Conservation (phyloP, 2,329 filamentous ascomycete genomes). For the Polychaeton citri region DNA sequence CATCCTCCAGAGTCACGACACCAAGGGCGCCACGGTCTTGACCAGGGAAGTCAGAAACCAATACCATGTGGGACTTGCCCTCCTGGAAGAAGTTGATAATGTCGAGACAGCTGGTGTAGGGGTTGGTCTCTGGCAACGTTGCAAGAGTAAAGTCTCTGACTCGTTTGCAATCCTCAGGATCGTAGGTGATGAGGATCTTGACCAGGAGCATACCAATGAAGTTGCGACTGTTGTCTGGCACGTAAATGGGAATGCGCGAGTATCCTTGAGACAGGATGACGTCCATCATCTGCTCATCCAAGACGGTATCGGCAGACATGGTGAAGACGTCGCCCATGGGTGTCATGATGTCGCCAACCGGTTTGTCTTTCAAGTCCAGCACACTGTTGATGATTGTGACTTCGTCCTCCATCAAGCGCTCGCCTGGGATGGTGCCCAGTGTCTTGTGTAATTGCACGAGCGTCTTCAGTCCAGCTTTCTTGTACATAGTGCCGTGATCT, state of each 20-base stretch:
- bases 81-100: slow-evolving; percentile 99
- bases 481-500: slow-evolving; percentile 93
- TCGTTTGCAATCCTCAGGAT: slow-evolving; percentile 77
- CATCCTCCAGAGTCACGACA: slow-evolving; percentile 91
- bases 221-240: slow-evolving; percentile 67
- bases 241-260: slow-evolving; percentile 88
- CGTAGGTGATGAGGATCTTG: slow-evolving; percentile 97
- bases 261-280: slow-evolving; percentile 86
- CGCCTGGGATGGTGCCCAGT: slow-evolving; percentile 64
- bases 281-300: slow-evolving; percentile 92
- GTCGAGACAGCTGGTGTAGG: slow-evolving; percentile 91
- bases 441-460: slow-evolving; percentile 90
- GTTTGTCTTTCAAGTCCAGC: slow-evolving; percentile 88
- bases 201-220: slow-evolving; percentile 97
- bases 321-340: slow-evolving; percentile 96
- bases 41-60: slow-evolving; percentile 84
- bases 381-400: slow-evolving; percentile 98
- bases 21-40: slow-evolving; percentile 81
- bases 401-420: slow-evolving; percentile 90
- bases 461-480: slow-evolving; percentile 94
- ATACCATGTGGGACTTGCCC: slow-evolving; percentile 96
- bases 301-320: slow-evolving; percentile 84
- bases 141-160: slow-evolving; percentile 87
- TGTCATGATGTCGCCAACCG: slow-evolving; percentile 93
- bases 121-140: slow-evolving; percentile 84